Evolutionary conservation across 2,329 filamentous ascomycete species (phyloP), one percentile per base, ranked within the genome.

Genomic region (Verticillium klebahnii): DNA sequence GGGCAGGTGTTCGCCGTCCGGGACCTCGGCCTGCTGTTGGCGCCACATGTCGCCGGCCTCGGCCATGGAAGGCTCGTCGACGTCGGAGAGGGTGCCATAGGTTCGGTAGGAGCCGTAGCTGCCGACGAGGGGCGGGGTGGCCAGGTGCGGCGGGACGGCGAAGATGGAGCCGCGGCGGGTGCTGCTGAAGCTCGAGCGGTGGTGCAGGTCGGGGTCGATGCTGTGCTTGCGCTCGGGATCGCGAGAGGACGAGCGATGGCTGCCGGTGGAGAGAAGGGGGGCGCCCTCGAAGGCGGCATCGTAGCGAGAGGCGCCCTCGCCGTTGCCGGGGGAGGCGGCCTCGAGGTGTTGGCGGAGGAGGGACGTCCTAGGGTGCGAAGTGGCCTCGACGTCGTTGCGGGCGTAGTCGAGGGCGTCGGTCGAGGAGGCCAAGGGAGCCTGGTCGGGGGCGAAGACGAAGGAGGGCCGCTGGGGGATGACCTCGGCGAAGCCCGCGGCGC

Each of bases 401-500:
- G 72, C 73, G 62, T 82, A 80, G 39, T 78, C 73, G 52, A 78
- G 71, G n/a, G 67, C 67, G 15, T 75, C 71, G 54, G 67, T 66
- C 15, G 73, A 72, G 19, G 69, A 67, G 60, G 72, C 72, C n/a
- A 78, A 71, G 23, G 78, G 78, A 37, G 77, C 77, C 63, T 85
- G 82, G 54, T 87, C 85, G 52, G 85, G 80, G 2, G 83, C 82
- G 65, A 87, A 84, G 60, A 91, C 81, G 72, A 96, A 92, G 37
- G 91, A 89, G 15, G 88, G 87, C 17, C 88, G 86, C 61, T 91
- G 88, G 5, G 92, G 92, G 37, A 95, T 89, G 67, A 97, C 91
- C 74, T 97, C 93, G 66, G 87, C 85, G 75, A 98, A 98, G 62
- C 85, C 89, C 31, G 93, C 92, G 40, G 94, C 94, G 73, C 94